These are phyloP conservation scores for Blastocystis sp. DNA, from an alignment of 352 stramenopile genomes.

Conservation along the genomic window DNA sequence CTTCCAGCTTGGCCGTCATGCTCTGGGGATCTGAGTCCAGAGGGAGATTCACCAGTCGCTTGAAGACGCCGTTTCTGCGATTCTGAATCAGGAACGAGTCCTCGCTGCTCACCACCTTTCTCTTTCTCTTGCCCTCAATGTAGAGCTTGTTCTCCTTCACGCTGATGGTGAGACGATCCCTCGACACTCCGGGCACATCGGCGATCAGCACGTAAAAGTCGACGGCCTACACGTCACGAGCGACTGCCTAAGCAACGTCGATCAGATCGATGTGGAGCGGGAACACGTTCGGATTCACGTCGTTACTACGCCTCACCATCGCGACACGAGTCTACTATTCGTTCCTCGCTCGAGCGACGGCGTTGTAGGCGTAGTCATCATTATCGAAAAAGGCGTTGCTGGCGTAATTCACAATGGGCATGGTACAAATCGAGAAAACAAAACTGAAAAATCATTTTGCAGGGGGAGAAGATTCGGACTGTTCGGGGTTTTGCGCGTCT, in stretches of 20 bases:
- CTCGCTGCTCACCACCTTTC: slow-evolving; percentile 68
- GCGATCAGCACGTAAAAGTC: slow-evolving; percentile 70
- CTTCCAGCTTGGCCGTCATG: slow-evolving; percentile 61
- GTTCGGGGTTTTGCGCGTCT: background rate
- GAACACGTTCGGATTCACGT: slow-evolving; percentile 51
- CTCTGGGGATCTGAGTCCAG: slow-evolving; percentile 42
- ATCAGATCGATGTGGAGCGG: slow-evolving; percentile 72
- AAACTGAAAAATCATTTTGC: background rate
- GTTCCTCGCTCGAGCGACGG: background rate
- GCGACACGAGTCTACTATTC: background rate
- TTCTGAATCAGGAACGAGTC: slow-evolving; percentile 60
- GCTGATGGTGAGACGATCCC: slow-evolving; percentile 50
- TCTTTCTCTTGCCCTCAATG: slow-evolving; percentile 74
- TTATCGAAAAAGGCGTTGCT: slow-evolving; percentile 65
- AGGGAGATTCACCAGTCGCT: slow-evolving; percentile 50
- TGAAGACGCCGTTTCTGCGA: slow-evolving; percentile 60
- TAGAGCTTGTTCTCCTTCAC: slow-evolving; percentile 74
- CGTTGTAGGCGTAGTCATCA: slow-evolving; percentile 59
- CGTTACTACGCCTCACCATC: slow-evolving; percentile 3
- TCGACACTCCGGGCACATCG: slow-evolving; percentile 69
- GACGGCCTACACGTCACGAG: background rate
- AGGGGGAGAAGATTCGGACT: background rate
- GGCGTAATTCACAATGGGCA: slow-evolving; percentile 56
- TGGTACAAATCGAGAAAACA: slow-evolving; percentile 3
- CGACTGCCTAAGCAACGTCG: background rate